Conservation (phyloP, 169 alveolate genomes). For the Plasmodium billcollinsi region DNA sequence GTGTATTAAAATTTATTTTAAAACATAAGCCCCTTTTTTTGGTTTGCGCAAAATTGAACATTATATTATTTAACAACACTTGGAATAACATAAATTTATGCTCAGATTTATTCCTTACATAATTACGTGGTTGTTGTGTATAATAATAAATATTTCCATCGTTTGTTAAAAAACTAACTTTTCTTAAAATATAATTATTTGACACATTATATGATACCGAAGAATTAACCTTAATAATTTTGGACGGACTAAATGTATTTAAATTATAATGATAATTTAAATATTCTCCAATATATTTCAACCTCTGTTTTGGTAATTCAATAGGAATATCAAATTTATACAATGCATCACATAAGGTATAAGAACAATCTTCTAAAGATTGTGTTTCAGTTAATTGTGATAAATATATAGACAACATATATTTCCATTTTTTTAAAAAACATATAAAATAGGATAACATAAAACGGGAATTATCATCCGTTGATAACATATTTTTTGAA, state of each 20-base stretch:
- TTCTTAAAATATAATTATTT: constrained; percentile 27
- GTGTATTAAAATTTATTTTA: constrained; percentile 29
- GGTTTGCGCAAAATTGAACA: constrained; percentile 51
- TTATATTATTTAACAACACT: constrained; percentile 65
- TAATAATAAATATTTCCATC: constrained; percentile 70
- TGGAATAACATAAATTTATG: constrained; percentile 65
- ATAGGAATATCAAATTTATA: constrained; percentile 22
- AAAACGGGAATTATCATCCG: background rate
- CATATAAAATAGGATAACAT: constrained; percentile 29
- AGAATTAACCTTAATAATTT: constrained; percentile 26
- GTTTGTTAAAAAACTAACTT: constrained; percentile 50
- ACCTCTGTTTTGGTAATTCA: constrained; percentile 57
- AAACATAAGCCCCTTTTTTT: constrained; percentile 53
- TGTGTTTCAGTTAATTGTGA: constrained; percentile 48
- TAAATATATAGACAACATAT: constrained; percentile 28
- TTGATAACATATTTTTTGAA: background rate
- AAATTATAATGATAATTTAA: constrained; percentile 30
- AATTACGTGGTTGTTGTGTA: constrained; percentile 48
- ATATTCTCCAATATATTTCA: constrained; percentile 55
- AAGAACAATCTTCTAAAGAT: constrained; percentile 33
- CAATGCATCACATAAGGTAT: constrained; percentile 33
- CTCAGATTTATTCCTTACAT: constrained; percentile 39
- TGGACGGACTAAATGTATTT: constrained; percentile 25
- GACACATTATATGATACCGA: background rate
- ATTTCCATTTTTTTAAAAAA: constrained; percentile 64